Base-by-base conservation (phyloP, 2,329 filamentous ascomycete species). In the Neopestalotiopsis rosae region DNA sequence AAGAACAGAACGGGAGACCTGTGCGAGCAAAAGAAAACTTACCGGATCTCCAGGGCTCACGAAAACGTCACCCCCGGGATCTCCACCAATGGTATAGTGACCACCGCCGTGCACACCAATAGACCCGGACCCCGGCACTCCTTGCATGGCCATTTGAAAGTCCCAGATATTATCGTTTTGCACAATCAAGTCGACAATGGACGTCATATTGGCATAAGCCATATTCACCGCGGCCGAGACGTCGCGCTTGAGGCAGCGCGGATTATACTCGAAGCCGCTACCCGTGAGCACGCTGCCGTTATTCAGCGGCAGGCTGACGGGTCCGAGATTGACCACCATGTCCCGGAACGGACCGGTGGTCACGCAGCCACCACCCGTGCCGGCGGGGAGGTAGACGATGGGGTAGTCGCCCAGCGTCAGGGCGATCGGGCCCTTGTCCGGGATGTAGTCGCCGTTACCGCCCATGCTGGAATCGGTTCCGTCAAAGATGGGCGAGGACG, bases 301-400 rank as follows among this genome's bases (percentile, higher is more conserved):
- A 7, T 74, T 74, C 5, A 72, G 65, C 7, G 71, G 70, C 32
- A 75, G 71, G 58, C 66, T 68, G 12, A 75, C 72, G 5, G 77
- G 77, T 1, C 78, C 77, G n/a, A 79, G 69, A 65, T 75, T 78
- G 7, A 79, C 75, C 6, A 71, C 67, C 70, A 77, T 74, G 59
- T 77, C 73, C 52, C 72, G 73, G 4, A 86, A 78, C 1, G 85
- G 85, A 0, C 84, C 84, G 2, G 76, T 79, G 10, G 74, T 74
- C 0, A 88, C 76, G 73, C 86, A 88, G 17, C 85, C 86, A 62
- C 86, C 86, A 32, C 86, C 86, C 2, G 77, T 78, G 13, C 83
- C 85, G 0, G 83, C 78, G 1, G 83, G 82, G 5, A 83, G 68
- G 13, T 70, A 68, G 1, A 74, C 28, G 5, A 69, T 67, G 7